Conservation (phyloP, 805 yeast genomes). For the Candida sanyiensis region DNA sequence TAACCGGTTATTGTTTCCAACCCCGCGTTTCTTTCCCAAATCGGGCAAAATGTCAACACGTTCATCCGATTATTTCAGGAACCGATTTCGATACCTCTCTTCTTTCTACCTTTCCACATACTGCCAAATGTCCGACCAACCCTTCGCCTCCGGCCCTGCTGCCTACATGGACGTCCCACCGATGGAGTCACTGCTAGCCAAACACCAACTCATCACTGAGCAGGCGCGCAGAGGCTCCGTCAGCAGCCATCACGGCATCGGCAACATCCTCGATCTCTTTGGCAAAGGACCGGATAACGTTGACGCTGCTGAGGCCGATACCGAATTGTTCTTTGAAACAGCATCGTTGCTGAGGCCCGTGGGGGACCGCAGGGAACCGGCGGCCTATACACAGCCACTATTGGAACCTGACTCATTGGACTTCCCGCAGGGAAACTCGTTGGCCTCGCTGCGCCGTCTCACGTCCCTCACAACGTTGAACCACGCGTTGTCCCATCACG, state of each 20-base stretch:
- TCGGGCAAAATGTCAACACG: constrained; percentile 1
- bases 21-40: background rate
- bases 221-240: constrained; percentile 21
- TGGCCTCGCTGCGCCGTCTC: constrained; percentile 23
- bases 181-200: constrained; percentile 14
- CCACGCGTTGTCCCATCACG: constrained; percentile 23
- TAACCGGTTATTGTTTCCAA: too few species aligned
- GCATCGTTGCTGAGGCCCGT: too few species aligned
- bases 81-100: too few species aligned
- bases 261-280: constrained; percentile 25
- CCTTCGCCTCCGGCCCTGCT: constrained; percentile 17
- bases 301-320: too few species aligned
- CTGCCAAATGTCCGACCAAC: too few species aligned
- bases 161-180: constrained; percentile 23
- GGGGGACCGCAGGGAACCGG: constrained; percentile 12
- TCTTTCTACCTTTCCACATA: too few species aligned
- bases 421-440: too few species aligned
- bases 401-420: constrained; percentile 7
- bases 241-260: constrained; percentile 16
- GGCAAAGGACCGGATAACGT: too few species aligned
- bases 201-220: constrained; percentile 18
- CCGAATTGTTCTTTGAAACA: too few species aligned
- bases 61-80: too few species aligned
- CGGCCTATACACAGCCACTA: constrained; percentile 14
- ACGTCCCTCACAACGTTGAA: constrained; percentile 23